Percentiles rank a stretch among this genome's conserved stretches.
These are phyloP conservation scores for Xerocomus tenax DNA, from an alignment of 1,284 basidiomycete species.

Conservation along the genomic window DNA sequence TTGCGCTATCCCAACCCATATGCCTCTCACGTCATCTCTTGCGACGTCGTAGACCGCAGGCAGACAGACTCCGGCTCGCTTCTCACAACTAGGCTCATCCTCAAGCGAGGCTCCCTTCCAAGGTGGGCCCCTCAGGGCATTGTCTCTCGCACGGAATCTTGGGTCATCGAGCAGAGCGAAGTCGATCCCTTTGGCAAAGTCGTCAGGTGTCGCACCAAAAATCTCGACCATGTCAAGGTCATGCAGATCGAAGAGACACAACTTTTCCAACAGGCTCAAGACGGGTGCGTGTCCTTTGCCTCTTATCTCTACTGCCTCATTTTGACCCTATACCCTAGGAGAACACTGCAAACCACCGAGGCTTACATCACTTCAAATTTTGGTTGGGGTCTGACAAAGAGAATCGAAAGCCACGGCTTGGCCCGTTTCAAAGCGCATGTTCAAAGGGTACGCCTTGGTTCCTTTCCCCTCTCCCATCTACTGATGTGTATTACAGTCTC, in stretches of 20 bases:
- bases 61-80: constrained; percentile 68
- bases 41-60: constrained; percentile 84
- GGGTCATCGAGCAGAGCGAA: constrained; percentile 87
- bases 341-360: constrained; percentile 69
- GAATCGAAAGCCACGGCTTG: constrained; percentile 70
- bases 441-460: constrained; percentile 47
- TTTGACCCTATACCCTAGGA: constrained; percentile 33
- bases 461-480: constrained; percentile 1
- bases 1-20: constrained; percentile 96
- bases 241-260: constrained; percentile 74
- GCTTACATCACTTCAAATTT: constrained; percentile 69
- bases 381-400: constrained; percentile 74
- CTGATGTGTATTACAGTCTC: constrained; percentile 48
- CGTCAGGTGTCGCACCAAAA: constrained; percentile 65
- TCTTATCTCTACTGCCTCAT: constrained; percentile 2
- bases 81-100: constrained; percentile 82
- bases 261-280: constrained; percentile 49
- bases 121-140: constrained; percentile 84
- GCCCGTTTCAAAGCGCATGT: constrained; percentile 70
- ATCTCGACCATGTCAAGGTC: constrained; percentile 77
- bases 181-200: constrained; percentile 70
- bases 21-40: constrained; percentile 87
- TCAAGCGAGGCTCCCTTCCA: constrained; percentile 85
- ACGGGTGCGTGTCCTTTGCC: constrained; percentile 45
- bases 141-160: constrained; percentile 66